Base-by-base conservation (phyloP, 176 grass and related monocot species). In the Aegilops tauschii region DNA sequence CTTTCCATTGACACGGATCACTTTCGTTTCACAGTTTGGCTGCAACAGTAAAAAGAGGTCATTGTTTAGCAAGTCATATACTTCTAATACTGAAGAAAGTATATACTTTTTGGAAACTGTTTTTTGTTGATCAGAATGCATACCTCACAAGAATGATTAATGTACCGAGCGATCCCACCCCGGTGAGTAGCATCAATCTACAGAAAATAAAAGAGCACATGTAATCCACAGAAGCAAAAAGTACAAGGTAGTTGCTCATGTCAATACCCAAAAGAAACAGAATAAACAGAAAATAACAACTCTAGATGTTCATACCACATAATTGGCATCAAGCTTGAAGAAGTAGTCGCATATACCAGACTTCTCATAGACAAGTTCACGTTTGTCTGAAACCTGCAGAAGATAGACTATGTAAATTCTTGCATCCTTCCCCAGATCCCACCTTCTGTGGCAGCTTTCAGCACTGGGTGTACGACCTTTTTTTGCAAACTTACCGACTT, bases 71-170 rank as follows among this genome's bases (percentile, higher is more conserved):
- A 78, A 78, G 30, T 36, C 49, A 47, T 47, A 74, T 74, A 67
- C 64, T 67, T 66, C 64, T 45, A 45, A 45, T 45, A 45, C 44
- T 11, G 44, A 45, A 45, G 44, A 45, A 45, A 45, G 44, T 45
- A 11, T 45, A 45, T 45, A 45, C 44, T 45, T 45, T 45, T 45
- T 45, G 16, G 64, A 8, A 67, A 67, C 12, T 67, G 64, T 32
- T 67, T 67, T 5, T 14, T 67, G 5, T 30, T 67, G 12, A 67
- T 3, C 64, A 32, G 64, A 30, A 67, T 44, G 50, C 44, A 45
- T 91, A 91, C 92, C 92, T 93, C 86, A 80, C 92, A 93, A 45
- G 89, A 91, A 86, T 93, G 92, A 65, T 93, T 91, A 69, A 93
- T 93, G 73, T 91, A 91, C 76, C 92, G 88, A 67, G 92, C 86